phyloP scores from a whole-genome alignment of 495 filamentous ascomycete genomes.

The Annulohypoxylon bovei region DNA sequence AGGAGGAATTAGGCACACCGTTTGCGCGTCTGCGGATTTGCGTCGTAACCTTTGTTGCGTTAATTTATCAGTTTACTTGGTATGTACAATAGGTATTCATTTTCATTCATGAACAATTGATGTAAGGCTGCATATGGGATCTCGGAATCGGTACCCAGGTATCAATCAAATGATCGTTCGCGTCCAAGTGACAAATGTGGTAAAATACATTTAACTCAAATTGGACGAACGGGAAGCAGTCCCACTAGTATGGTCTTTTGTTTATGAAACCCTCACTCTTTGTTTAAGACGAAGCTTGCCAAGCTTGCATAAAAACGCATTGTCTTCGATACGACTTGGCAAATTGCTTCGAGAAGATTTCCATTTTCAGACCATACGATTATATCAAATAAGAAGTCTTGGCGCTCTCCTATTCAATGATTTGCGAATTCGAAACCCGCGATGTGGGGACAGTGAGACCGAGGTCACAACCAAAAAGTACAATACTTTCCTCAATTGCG shows the following conservation, averaged over 20 bases:
- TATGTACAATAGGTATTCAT: neutral
- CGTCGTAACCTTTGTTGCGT: slow-evolving; percentile 34
- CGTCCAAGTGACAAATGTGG: slow-evolving; percentile 25
- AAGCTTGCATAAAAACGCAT: slow-evolving; percentile 31
- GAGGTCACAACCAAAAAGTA: slow-evolving; percentile 22
- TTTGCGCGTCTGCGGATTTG: slow-evolving; percentile 25
- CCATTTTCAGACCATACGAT: slow-evolving; percentile 15
- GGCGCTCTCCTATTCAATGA: slow-evolving; percentile 14
- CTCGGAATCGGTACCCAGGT: neutral
- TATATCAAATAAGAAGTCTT: slow-evolving; percentile 19
- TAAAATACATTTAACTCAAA: slow-evolving; percentile 5
- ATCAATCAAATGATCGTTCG: slow-evolving; percentile 6
- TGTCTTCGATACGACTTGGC: slow-evolving; percentile 17
- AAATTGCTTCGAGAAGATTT: slow-evolving; percentile 36
- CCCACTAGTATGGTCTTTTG: slow-evolving; percentile 1
- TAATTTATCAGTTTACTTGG: neutral
- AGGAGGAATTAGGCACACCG: slow-evolving; percentile 32
- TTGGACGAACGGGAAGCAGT: neutral
- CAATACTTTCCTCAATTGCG: slow-evolving; percentile 15
- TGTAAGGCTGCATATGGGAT: slow-evolving; percentile 1
- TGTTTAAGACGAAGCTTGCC: slow-evolving; percentile 23
- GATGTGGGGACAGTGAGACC: slow-evolving; percentile 17
- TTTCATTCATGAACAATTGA: neutral
- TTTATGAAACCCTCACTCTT: slow-evolving; percentile 16
- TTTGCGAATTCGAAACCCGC: slow-evolving; percentile 37